Conservation (phyloP, 208 protist genomes). For the Novymonas esmeraldas region DNA sequence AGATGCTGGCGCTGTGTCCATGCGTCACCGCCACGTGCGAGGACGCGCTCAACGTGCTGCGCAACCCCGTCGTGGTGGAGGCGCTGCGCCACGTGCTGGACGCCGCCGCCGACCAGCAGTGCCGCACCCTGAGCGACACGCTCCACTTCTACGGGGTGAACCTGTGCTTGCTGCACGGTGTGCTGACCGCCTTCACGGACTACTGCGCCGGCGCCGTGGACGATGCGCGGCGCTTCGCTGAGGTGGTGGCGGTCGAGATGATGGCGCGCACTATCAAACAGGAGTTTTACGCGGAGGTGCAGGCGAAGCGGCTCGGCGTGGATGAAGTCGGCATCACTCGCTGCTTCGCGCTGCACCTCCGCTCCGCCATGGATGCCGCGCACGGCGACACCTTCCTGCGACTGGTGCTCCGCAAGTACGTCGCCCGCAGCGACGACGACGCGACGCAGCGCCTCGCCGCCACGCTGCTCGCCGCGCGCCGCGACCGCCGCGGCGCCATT, state of each 20-base stretch:
- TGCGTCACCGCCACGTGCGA: slow-evolving; percentile 53
- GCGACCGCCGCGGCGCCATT: slow-evolving; percentile 37
- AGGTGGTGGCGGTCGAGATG: slow-evolving; percentile 65
- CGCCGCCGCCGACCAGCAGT: slow-evolving; percentile 20
- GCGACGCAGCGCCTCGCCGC: slow-evolving; percentile 39
- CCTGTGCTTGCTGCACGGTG: slow-evolving; percentile 74
- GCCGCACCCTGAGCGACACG: slow-evolving; percentile 19
- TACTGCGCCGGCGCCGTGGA: slow-evolving; percentile 3
- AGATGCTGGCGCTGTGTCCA: slow-evolving; percentile 66
- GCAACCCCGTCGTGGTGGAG: slow-evolving; percentile 39
- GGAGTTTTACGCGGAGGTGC: slow-evolving; percentile 81
- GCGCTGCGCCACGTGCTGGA: slow-evolving; percentile 35
- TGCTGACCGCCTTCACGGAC: slow-evolving; percentile 32
- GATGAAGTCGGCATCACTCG: slow-evolving; percentile 41
- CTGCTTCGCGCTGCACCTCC: slow-evolving; percentile 50
- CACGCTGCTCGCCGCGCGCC: slow-evolving; percentile 44
- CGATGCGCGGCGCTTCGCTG: slow-evolving; percentile 26
- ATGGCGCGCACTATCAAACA: slow-evolving; percentile 77
- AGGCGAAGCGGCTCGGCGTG: slow-evolving; percentile 78
- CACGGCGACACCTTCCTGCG: slow-evolving; percentile 35
- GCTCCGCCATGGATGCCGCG: slow-evolving; percentile 42
- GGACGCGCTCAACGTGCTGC: slow-evolving; percentile 60
- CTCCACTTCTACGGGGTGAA: slow-evolving; percentile 77
- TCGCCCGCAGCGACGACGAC: neutral
- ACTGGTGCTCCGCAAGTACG: slow-evolving; percentile 70